Evolutionary conservation across 1,139 yeast genomes (phyloP), one percentile per base, ranked within the genome.

Genomic region (Kodamaea fungicola): DNA sequence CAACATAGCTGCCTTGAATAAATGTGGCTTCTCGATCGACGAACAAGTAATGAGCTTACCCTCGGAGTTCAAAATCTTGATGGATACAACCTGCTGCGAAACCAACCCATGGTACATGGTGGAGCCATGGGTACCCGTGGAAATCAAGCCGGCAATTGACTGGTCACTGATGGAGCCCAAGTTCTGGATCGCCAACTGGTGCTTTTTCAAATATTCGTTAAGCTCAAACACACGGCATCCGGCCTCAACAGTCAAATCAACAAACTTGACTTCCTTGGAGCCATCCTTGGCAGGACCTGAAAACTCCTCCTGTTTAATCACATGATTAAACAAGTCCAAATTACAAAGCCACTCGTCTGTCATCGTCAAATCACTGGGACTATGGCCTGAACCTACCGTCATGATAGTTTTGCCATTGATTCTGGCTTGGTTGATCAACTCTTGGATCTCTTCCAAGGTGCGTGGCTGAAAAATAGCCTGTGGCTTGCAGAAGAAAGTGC

Each of bases 101-200:
- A 92, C 87, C 32, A 90, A 70, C 0, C 97, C 97, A 53, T 92
- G 97, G 58, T 75, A 87, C 37, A 92, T 94, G 7, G 96, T 82
- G 1, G 97, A 85, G 2, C 98, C 98, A 55, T 92, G 98, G 1
- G 97, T 89, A 28, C 97, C 97, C 0, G 98, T 92, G 2, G 96
- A 85, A 35, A 92, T 88, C 46, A 90, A 79, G 4, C 98, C 98
- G 2, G 95, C 98, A 31, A 89, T 71, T 10, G 95, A 85, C 58
- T 92, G 98, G 46, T 89, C 97, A 32, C 95, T 82, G 43, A 92
- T 92, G 2, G 97, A 89, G 1, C 97, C 98, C 55, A 92, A 67
- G 55, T 86, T 90, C 61, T 92, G 97, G 43, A 92, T 70, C 4
- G 96, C 95, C 47, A 87, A 74, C 1, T 84, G 80, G 46, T 77